Evolutionary conservation across 139 green algal species (phyloP).

Genomic region (Closterium sp.): DNA sequence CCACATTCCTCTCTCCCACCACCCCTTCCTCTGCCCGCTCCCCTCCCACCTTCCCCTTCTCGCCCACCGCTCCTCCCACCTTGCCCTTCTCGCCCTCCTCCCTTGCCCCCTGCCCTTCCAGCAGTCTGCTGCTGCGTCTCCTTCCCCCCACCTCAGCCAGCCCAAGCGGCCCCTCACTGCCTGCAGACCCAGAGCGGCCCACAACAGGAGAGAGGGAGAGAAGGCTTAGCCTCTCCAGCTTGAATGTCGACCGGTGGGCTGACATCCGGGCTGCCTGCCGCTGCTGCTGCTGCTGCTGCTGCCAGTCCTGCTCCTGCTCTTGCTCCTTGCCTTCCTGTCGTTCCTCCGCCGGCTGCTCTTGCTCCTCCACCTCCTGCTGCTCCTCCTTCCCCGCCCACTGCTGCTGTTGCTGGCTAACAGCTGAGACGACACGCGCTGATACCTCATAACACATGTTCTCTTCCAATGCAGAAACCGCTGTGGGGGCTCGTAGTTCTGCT

Average conservation of each 20-base stretch:
- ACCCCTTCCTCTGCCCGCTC: not conserved
- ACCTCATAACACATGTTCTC: not conserved
- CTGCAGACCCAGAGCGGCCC: not conserved
- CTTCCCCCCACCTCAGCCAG: not conserved
- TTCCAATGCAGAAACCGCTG: not conserved
- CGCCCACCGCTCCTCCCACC: not conserved
- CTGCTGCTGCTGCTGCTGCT: not conserved
- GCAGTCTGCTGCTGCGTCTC: not conserved
- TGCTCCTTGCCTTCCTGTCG: not conserved
- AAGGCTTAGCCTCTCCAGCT: not conserved
- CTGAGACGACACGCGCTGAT: not conserved
- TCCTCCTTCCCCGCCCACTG: not conserved
- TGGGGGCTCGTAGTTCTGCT: not conserved
- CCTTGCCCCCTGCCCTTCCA: not conserved
- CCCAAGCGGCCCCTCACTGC: not conserved
- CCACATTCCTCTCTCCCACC: not conserved
- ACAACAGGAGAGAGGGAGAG: not conserved
- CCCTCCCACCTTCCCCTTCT: not conserved
- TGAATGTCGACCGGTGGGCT: not conserved
- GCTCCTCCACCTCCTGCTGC: not conserved
- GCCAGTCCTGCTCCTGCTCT: no score
- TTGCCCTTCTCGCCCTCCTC: not conserved
- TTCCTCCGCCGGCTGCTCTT: not conserved
- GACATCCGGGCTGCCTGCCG: not conserved
- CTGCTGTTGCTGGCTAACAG: not conserved